Evolutionary conservation across 352 stramenopile species (phyloP).

Genomic region (Phytophthora melonis): DNA sequence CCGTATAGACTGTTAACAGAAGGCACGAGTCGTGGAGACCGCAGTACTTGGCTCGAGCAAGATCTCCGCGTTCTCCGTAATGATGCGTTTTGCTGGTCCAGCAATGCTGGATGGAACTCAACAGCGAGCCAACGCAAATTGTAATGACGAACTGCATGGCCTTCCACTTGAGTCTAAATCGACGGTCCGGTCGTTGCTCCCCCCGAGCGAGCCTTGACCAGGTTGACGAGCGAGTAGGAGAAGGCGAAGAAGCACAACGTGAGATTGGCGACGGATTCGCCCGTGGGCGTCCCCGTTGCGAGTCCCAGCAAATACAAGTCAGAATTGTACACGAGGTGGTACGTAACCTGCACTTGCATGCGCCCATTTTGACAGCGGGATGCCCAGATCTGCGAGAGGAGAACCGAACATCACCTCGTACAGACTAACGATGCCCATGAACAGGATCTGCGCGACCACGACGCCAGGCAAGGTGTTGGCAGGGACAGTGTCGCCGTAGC

Average conservation of each 20-base stretch:
- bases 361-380: background rate
- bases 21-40: conserved; percentile 32
- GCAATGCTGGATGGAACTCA: too few species aligned
- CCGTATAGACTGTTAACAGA: conserved; percentile 25
- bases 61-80: too few species aligned
- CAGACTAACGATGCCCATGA: background rate
- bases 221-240: conserved; percentile 21
- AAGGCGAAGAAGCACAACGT: conserved; percentile 31
- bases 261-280: conserved; percentile 27
- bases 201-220: conserved; percentile 19
- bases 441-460: background rate
- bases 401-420: background rate
- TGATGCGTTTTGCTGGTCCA: too few species aligned
- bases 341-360: background rate
- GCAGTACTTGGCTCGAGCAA: conserved; percentile 11
- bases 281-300: conserved; percentile 3
- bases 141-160: conserved; percentile 21
- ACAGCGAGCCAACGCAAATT: background rate
- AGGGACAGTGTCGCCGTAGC: background rate
- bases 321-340: background rate
- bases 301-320: conserved; percentile 1
- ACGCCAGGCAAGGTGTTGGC: background rate
- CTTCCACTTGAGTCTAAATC: conserved; percentile 27
- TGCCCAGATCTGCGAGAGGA: too few species aligned
- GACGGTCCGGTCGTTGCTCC: conserved; percentile 25